phyloP scores from a whole-genome alignment of 2,329 filamentous ascomycete species.

The Fusarium albosuccineum region DNA sequence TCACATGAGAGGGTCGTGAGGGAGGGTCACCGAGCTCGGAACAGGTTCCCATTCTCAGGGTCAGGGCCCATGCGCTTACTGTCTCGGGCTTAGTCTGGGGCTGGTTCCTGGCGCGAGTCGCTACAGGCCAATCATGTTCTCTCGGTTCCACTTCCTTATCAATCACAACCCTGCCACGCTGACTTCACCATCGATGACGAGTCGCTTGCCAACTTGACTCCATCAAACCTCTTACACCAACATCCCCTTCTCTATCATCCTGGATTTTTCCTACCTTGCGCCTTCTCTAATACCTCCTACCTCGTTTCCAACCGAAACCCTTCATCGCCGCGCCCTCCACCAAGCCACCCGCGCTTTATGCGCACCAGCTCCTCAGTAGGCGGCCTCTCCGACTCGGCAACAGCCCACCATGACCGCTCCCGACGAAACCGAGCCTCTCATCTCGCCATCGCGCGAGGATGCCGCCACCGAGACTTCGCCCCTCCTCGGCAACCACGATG shows the following conservation, averaged over 20 bases:
- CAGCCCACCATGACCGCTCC: constrained; percentile 56
- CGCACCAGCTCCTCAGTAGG: constrained; percentile 23
- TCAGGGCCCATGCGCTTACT: constrained; percentile 18
- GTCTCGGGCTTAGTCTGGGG: constrained; percentile 10
- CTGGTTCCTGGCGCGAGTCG: constrained; percentile 41
- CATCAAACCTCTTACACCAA: constrained; percentile 29
- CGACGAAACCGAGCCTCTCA: constrained; percentile 60
- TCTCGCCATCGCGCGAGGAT: constrained; percentile 52
- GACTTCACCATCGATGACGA: constrained; percentile 46
- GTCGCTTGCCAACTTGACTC: constrained; percentile 44
- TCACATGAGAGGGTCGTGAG: constrained; percentile 13
- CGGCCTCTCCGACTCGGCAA: constrained; percentile 46
- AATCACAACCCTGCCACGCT: constrained; percentile 38
- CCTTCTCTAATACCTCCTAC: neutral
- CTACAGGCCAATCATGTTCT: constrained; percentile 34
- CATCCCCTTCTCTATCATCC: constrained; percentile 13
- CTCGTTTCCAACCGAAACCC: neutral
- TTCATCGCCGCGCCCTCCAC: neutral
- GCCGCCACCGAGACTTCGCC: constrained; percentile 63
- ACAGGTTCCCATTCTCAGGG: constrained; percentile 19
- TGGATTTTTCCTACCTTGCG: constrained; percentile 31
- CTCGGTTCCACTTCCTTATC: constrained; percentile 40
- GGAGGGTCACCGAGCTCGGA: constrained; percentile 9
- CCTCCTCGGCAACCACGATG: constrained; percentile 60
- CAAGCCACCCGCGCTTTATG: constrained; percentile 23